A percentile compares a stretch with the other conserved stretches of the same genome.
Evolutionary conservation across 2,329 filamentous ascomycete species (phyloP).

Genomic region (Calonectria honghensis): DNA sequence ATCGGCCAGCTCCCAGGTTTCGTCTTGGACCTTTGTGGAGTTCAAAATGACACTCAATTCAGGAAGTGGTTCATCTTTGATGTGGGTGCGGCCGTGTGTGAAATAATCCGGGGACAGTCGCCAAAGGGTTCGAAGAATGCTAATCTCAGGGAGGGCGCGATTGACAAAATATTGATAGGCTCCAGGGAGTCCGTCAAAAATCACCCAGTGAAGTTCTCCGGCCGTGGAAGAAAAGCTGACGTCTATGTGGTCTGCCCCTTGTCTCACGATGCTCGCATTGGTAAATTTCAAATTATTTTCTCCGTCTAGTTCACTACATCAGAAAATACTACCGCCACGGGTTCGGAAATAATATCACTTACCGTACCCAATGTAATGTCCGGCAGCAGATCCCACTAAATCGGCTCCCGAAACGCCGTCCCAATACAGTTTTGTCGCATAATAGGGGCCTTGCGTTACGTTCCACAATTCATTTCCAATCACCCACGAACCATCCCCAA

Average conservation of each 20-base stretch:
- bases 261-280: not conserved
- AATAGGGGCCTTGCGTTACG: slow-evolving; percentile 1
- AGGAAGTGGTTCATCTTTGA: slow-evolving; percentile 8
- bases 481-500: slow-evolving; percentile 1
- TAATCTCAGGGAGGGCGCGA: not conserved
- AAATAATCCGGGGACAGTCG: slow-evolving; percentile 8
- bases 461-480: slow-evolving; percentile 12
- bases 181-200: slow-evolving; percentile 1
- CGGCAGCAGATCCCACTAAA: not conserved
- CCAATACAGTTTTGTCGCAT: slow-evolving; percentile 12
- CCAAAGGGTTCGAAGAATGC: slow-evolving; percentile 12
- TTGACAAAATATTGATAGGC: slow-evolving; percentile 21
- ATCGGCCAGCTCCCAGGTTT: slow-evolving; percentile 2
- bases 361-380: slow-evolving; percentile 11
- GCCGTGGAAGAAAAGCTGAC: slow-evolving; percentile 11
- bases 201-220: slow-evolving; percentile 15
- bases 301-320: not conserved
- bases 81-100: slow-evolving; percentile 10
- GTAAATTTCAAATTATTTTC: slow-evolving; percentile 8
- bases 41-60: not conserved
- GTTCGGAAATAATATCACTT: not conserved
- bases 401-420: not conserved
- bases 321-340: not conserved
- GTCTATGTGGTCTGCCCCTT: slow-evolving; percentile 1
- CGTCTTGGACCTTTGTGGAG: slow-evolving; percentile 11